phyloP scores from a whole-genome alignment of 208 protist genomes.

The Phytomonas francai region DNA sequence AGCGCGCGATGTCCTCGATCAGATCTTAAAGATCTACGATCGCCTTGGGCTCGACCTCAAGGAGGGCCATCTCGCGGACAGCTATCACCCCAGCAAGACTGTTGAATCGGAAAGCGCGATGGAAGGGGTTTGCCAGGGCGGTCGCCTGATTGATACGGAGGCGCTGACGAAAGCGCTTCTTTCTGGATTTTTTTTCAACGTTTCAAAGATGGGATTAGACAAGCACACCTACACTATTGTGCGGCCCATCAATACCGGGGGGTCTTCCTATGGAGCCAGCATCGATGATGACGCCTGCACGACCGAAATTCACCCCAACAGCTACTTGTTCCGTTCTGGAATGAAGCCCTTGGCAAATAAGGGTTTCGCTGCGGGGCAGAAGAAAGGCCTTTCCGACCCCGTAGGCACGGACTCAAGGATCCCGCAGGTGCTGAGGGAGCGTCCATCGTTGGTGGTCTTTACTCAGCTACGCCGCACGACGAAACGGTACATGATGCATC shows the following conservation, averaged over 20 bases:
- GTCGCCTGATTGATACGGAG: constrained; percentile 35
- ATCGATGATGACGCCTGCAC: constrained; percentile 19
- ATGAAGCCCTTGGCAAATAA: constrained; percentile 12
- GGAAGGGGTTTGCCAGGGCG: constrained; percentile 8
- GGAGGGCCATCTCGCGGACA: neutral
- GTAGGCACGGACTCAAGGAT: constrained; percentile 1
- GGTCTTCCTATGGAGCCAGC: neutral
- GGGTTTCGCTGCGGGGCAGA: neutral
- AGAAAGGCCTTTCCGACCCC: neutral
- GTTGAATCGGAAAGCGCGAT: constrained; percentile 3
- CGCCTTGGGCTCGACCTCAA: constrained; percentile 63
- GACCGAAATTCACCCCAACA: constrained; percentile 74
- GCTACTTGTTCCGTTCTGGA: constrained; percentile 59
- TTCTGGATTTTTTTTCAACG: constrained; percentile 88
- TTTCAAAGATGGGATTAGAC: constrained; percentile 71
- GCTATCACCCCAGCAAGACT: neutral
- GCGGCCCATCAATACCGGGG: constrained; percentile 59
- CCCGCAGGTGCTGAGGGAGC: constrained; percentile 28
- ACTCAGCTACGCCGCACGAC: constrained; percentile 76
- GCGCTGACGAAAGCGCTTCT: constrained; percentile 64
- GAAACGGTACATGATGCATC: constrained; percentile 85
- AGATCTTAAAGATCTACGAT: constrained; percentile 78
- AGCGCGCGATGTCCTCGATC: constrained; percentile 79
- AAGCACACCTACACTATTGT: constrained; percentile 64
- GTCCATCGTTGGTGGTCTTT: constrained; percentile 74